Evolutionary conservation across 257 asterid genomes (phyloP), one percentile per base, ranked within the genome.

Genomic region (Nicotiana undulata): DNA sequence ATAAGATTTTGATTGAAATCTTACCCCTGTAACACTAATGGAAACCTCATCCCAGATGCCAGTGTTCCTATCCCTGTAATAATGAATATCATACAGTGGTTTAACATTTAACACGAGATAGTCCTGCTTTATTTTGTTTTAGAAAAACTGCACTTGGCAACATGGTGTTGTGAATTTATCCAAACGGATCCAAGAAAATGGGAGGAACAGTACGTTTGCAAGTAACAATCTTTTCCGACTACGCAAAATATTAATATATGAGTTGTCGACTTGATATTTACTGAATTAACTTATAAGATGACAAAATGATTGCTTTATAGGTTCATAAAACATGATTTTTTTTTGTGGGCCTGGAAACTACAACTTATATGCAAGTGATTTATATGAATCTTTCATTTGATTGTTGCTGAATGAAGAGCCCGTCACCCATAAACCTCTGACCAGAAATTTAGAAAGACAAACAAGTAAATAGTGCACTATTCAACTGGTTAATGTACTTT

Each of bases 41-140:
- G 98, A 95, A 65, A 95, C 98, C 88, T 95, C 97, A 82, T 95
- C 99, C 99, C 99, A 95, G 84, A 95, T 91, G 60, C 99, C 99
- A 82, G 99, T 95, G 91, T 95, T 95, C 87, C 98, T 89, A 82
- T 95, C 99, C 94, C 99, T 95, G 92, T 74, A 84, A 87, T 55
- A 51, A 58, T 22, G 55, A 76, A 84, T 80, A 46, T 70, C 75
- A 80, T 56, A 66, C 9, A 72, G 8, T 40, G 9, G 11, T 40
- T 49, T 46, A 72, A 24, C 40, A 72, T 72, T 72, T 49, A 15
- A 10, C 11, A 61, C 0, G 34, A 46, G 24, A 72, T 11, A 46
- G 26, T 72, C 78, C 40, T 24, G 78, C 40, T 72, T 72, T 24
- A 49, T 49, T 70, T 72, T 72, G 78, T 44, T 72, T 72, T 17